Evolutionary conservation across 2,329 filamentous ascomycete species (phyloP).

Genomic region (Nemania sp.): DNA sequence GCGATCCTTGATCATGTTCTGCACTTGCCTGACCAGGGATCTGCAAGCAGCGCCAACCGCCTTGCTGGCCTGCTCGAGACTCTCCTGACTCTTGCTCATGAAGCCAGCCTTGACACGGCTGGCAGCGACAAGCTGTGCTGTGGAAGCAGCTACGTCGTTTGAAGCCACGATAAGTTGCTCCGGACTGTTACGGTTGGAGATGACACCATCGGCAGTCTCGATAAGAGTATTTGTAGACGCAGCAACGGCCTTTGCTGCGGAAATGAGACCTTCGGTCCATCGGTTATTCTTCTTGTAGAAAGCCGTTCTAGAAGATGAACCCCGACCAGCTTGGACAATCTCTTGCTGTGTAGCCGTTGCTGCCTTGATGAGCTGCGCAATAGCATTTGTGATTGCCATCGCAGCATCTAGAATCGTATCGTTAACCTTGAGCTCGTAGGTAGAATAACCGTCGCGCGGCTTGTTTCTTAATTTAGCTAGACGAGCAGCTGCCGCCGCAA

Average conservation of each 20-base stretch:
- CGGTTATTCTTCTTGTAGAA: constrained; percentile 99
- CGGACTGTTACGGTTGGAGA: constrained; percentile 86
- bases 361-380: constrained; percentile 91
- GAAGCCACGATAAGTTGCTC: constrained; percentile 98
- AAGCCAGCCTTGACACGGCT: constrained; percentile 96
- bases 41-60: constrained; percentile 89
- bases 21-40: constrained; percentile 86
- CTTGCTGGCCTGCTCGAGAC: constrained; percentile 87
- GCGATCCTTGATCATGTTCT: constrained; percentile 88
- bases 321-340: constrained; percentile 91
- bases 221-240: constrained; percentile 93
- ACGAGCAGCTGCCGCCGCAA: constrained; percentile 86
- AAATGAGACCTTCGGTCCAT: constrained; percentile 98
- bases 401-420: constrained; percentile 94
- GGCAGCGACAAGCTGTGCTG: constrained; percentile 93
- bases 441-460: constrained; percentile 91
- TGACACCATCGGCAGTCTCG: constrained; percentile 94
- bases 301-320: constrained; percentile 82
- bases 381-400: constrained; percentile 89
- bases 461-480: constrained; percentile 94
- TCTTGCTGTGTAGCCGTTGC: constrained; percentile 92
- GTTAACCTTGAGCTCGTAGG: constrained; percentile 94
- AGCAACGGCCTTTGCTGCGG: constrained; percentile 94
- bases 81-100: constrained; percentile 96
- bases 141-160: constrained; percentile 94